Evolutionary conservation across 2,329 filamentous ascomycete genomes (phyloP).

Genomic region (Ophioceras dolichostomum): DNA sequence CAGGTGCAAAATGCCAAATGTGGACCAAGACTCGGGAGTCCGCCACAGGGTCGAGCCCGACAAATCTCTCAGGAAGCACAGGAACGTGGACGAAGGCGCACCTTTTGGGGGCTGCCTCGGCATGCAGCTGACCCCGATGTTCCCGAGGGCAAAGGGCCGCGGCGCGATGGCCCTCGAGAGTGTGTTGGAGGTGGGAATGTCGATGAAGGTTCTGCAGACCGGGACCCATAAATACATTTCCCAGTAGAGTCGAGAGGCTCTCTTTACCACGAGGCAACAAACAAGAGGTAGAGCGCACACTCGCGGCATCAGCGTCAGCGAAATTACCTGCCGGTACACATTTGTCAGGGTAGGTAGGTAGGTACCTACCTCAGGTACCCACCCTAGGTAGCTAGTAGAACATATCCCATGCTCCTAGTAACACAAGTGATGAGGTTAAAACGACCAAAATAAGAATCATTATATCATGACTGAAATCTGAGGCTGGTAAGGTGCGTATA

Average conservation of each 20-base stretch:
- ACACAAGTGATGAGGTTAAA: too few relatives aligned
- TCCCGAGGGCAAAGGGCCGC: constrained; percentile 16
- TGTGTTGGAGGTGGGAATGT: constrained; percentile 43
- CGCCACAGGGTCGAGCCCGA: constrained; percentile 44
- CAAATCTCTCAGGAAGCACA: constrained; percentile 41
- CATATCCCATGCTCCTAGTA: too few relatives aligned
- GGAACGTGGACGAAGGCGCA: constrained; percentile 48
- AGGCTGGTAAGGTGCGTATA: too few relatives aligned
- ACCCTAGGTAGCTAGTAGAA: too few relatives aligned
- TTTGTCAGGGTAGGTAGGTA: too few relatives aligned
- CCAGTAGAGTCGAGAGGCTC: constrained; percentile 16
- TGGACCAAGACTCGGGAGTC: constrained; percentile 48
- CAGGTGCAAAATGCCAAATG: constrained; percentile 59
- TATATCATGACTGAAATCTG: too few relatives aligned
- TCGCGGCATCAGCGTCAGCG: too few relatives aligned
- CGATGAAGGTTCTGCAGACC: constrained; percentile 33
- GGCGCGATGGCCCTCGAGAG: constrained; percentile 19
- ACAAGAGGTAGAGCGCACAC: too few relatives aligned
- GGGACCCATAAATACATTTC: constrained; percentile 30
- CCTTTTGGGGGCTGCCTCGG: constrained; percentile 45
- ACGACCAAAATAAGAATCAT: constrained; percentile 1
- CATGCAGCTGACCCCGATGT: constrained; percentile 52
- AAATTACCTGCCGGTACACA: too few relatives aligned
- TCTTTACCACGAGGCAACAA: too few relatives aligned
- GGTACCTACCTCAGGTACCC: too few relatives aligned